Evolutionary conservation across 2,329 filamentous ascomycete species (phyloP), one percentile per base, ranked within the genome.

Genomic region (Penicillium sclerotigenum): DNA sequence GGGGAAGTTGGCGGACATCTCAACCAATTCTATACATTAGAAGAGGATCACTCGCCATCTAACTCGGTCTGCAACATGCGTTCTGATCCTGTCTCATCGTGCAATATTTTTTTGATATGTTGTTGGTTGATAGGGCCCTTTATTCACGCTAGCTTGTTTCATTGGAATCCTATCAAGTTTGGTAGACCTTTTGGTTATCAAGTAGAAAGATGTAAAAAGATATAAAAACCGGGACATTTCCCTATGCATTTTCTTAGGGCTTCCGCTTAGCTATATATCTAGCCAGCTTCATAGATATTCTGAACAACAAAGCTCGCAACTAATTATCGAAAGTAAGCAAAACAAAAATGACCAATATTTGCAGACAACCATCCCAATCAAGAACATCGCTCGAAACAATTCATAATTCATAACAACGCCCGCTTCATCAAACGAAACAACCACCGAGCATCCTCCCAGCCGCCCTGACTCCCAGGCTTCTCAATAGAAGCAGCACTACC

Each of bases 371-470:
- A 33, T 10, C 10, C 51, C 16, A 26, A 34, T 8, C 5, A n/a
- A 40, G 16, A 28, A 31, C 8, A 40, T 54, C 51, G 37, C 31
- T 47, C 37, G 26, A 42, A 31, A 29, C 37, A 50, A 37, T 28
- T 54, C 52, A 31, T 34, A 42, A 9, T 50, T 68, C 56, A 70
- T 62, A 68, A 58, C 20, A 75, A 59, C n/a, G 70, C 66, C 46
- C 65, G 69, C 56, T 67, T 74, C 48, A 82, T 80, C 40, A 82
- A 77, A 47, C 80, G 80, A 55, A 85, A 68, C 56, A 85, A 65
- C 83, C 83, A 85, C 29, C 79, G 77, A 31, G 80, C 82, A 72
- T 85, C 83, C 57, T 80, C 76, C 83, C 83, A 85, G 0, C 81
- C 81, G 5, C 80, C 81, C 18, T 68, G 59, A 2, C 70, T 65